phyloP scores from a whole-genome alignment of 2,329 filamentous ascomycete species.

The Diaporthe citrichinensis region DNA sequence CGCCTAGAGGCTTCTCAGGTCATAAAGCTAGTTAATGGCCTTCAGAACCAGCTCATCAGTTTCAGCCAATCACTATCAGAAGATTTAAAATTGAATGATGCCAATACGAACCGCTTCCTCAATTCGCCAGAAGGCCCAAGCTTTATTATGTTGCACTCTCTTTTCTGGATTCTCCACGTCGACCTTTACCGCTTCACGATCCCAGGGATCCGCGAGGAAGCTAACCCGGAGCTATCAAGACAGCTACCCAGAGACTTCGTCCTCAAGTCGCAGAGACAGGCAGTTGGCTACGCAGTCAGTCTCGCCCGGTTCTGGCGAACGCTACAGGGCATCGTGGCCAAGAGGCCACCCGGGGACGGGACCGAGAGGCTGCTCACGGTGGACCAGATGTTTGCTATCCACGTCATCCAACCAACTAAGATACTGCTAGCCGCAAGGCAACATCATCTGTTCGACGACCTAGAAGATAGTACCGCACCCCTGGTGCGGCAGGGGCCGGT shows the following conservation, averaged over 20 bases:
- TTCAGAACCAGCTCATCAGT: constrained; percentile 55
- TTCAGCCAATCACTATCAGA: constrained; percentile 54
- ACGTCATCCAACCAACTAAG: constrained; percentile 43
- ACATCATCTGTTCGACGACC: constrained; percentile 52
- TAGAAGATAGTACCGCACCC: constrained; percentile 55
- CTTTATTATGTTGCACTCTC: constrained; percentile 56
- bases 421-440: constrained; percentile 54
- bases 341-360: constrained; percentile 43
- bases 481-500: constrained; percentile 52
- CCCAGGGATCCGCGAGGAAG: constrained; percentile 52
- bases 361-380: constrained; percentile 40
- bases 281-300: constrained; percentile 55
- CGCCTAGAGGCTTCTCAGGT: constrained; percentile 54
- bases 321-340: constrained; percentile 50
- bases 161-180: constrained; percentile 54
- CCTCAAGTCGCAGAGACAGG: constrained; percentile 54
- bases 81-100: constrained; percentile 52
- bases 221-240: constrained; percentile 50
- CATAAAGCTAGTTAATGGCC: constrained; percentile 53
- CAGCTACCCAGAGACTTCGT: constrained; percentile 55
- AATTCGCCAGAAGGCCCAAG: constrained; percentile 50
- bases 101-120: constrained; percentile 52
- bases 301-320: constrained; percentile 54
- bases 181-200: constrained; percentile 58
- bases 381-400: constrained; percentile 44